Evolutionary conservation across 2,329 filamentous ascomycete species (phyloP).

Genomic region (Aureobasidium sp.): DNA sequence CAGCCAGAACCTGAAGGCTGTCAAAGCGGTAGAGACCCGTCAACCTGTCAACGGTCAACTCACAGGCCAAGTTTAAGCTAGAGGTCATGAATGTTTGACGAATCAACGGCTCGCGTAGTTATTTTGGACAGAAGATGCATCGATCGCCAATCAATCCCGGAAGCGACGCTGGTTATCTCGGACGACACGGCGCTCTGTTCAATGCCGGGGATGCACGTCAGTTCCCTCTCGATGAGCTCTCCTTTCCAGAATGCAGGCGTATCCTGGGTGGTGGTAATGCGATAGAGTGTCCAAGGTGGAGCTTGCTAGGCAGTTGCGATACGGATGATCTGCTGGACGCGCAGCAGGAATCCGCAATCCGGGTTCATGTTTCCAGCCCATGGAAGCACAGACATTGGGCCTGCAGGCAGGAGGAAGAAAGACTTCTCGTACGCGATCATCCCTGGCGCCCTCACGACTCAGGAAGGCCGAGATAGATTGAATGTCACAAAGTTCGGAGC

Average conservation of each 20-base stretch:
- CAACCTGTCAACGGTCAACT: conserved; percentile 14
- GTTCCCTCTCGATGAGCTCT: background rate
- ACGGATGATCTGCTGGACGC: conserved; percentile 13
- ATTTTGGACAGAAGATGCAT: conserved; percentile 8
- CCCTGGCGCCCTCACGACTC: conserved; percentile 11
- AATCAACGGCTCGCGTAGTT: conserved; percentile 12
- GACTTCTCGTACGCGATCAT: background rate
- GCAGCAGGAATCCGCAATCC: conserved; percentile 9
- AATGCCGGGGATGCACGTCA: conserved; percentile 10
- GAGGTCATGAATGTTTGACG: conserved; percentile 8
- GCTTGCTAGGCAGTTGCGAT: conserved; percentile 2
- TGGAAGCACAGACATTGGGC: conserved; percentile 4
- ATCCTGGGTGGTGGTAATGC: conserved; percentile 12
- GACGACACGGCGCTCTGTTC: background rate
- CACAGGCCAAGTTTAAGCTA: conserved; percentile 7
- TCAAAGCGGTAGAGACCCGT: conserved; percentile 14
- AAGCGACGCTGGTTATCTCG: background rate
- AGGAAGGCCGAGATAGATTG: background rate
- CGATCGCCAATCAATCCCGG: conserved; percentile 3
- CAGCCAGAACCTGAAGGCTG: conserved; percentile 13
- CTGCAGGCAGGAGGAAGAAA: background rate
- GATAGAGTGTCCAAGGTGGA: background rate
- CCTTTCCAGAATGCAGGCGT: conserved; percentile 5
- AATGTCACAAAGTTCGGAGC: background rate
- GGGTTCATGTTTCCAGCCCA: conserved; percentile 10